Evolutionary conservation across 2,329 filamentous ascomycete genomes (phyloP), one percentile per base, ranked within the genome.

Genomic region (Beauveria asiatica): DNA sequence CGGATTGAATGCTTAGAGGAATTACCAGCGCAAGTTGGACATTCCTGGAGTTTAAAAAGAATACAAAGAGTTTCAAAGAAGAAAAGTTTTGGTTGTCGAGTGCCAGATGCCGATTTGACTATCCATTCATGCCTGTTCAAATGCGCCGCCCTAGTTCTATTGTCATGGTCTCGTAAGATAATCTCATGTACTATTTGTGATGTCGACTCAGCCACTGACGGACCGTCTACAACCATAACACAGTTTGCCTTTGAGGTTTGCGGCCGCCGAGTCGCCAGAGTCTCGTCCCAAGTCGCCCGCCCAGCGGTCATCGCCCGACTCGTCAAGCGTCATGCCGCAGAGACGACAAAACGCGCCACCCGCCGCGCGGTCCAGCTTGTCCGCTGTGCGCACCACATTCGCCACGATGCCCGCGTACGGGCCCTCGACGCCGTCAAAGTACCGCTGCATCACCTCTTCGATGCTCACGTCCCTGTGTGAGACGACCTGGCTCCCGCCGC

Each of bases 371-470:
- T 85, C 78, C 45, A 97, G 79, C 74, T 95, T 96, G 56, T 85
- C 87, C n/a, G 89, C 87, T 39, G 93, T 99, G 63, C 91, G 85
- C 5, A 97, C 93, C 10, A 99, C 94, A 70, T 99, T 99, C 37
- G 92, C 88, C 65, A 99, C 92, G 60, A 97, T 91, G 59, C 89
- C 90, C 3, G 92, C 90, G 69, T 95, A 97, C 62, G 88, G 88
- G 65, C 85, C 83, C 70, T 96, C 92, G 17, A 96, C 72, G 44
- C 90, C 45, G 65, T 85, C 83, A 68, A 99, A 96, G 72, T 97
- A 99, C 61, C 91, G 86, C 61, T 81, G 77, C 87, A 97, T 92
- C 58, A 99, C 82, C 66, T 92, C 88, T 69, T 97, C 92, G 67
- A 99, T 97, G 50, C 91, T 95, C 50, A 90, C 82, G 65, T 91